Percentiles rank a stretch among this genome's conserved stretches.
phyloP scores from a whole-genome alignment of 805 yeast species.

The Kuraishia hungarica region DNA sequence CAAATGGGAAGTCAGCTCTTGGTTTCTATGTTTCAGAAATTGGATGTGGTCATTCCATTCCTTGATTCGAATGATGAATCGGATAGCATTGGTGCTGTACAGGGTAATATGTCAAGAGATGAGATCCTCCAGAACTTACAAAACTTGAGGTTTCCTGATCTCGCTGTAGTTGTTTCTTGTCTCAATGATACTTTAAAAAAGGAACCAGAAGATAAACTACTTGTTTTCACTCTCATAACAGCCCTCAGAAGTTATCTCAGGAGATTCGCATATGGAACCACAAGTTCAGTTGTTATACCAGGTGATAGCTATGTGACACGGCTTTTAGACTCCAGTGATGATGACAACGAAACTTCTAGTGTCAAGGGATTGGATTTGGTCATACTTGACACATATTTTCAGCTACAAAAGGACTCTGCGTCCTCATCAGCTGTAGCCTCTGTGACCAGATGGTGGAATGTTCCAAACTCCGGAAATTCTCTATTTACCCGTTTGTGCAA shows the following conservation, averaged over 20 bases:
- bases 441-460: constrained; percentile 76
- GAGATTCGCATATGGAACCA: constrained; percentile 22
- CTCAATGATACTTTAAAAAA: constrained; percentile 31
- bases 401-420: constrained; percentile 43
- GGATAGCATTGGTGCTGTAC: not conserved
- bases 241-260: constrained; percentile 31
- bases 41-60: constrained; percentile 28
- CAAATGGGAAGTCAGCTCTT: constrained; percentile 61
- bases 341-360: constrained; percentile 9
- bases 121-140: not conserved
- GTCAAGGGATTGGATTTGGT: constrained; percentile 46
- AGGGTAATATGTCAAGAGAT: not conserved
- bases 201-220: constrained; percentile 30
- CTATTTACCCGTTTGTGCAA: constrained; percentile 60
- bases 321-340: not conserved
- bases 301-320: constrained; percentile 5
- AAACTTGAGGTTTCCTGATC: constrained; percentile 36
- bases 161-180: constrained; percentile 31
- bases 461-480: constrained; percentile 37
- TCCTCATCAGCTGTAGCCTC: constrained; percentile 18
- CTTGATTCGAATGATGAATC: constrained; percentile 13
- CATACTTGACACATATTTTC: constrained; percentile 50
- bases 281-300: constrained; percentile 11
- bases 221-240: constrained; percentile 38
- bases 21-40: constrained; percentile 42